A percentile compares a stretch with the other conserved stretches of the same genome.
Evolutionary conservation across 352 stramenopile genomes (phyloP).

Genomic region (Pythium sukuiense): DNA sequence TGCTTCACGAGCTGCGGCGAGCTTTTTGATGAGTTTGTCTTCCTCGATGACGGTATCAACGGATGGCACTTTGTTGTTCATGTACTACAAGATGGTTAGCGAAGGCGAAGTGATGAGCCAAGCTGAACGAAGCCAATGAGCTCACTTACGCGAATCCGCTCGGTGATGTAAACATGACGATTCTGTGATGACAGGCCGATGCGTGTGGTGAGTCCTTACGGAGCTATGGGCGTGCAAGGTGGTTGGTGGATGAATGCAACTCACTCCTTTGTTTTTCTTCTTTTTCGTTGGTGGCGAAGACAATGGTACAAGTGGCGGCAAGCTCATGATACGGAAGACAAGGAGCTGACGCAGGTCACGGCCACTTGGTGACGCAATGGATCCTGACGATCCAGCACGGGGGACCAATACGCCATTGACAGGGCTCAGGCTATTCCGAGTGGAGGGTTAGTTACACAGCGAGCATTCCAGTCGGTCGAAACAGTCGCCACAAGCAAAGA

Average conservation of each 20-base stretch:
- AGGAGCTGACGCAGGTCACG: not conserved
- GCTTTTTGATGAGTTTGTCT: conserved; percentile 64
- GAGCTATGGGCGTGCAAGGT: no score
- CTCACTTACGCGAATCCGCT: conserved; percentile 52
- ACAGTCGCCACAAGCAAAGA: not conserved
- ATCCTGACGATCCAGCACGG: not conserved
- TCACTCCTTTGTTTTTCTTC: conserved; percentile 29
- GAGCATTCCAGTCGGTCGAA: not conserved
- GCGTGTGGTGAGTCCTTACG: not conserved
- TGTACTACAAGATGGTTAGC: conserved; percentile 38
- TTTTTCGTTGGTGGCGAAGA: conserved; percentile 19
- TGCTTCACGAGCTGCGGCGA: conserved; percentile 39
- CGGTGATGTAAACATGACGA: conserved; percentile 77
- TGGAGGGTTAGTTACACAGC: no score
- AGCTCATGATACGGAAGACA: conserved; percentile 9
- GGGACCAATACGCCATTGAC: not conserved
- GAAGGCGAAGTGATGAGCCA: not conserved
- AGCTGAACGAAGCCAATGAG: not conserved
- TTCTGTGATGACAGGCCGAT: conserved; percentile 29
- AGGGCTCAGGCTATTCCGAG: not conserved
- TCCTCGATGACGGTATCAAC: conserved; percentile 75
- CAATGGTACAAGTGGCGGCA: not conserved
- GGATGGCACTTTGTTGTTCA: conserved; percentile 61
- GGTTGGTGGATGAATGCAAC: not conserved
- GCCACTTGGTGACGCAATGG: not conserved